Conservation (phyloP, 106 monocot genomes). For the Iris macrosiphon region DNA sequence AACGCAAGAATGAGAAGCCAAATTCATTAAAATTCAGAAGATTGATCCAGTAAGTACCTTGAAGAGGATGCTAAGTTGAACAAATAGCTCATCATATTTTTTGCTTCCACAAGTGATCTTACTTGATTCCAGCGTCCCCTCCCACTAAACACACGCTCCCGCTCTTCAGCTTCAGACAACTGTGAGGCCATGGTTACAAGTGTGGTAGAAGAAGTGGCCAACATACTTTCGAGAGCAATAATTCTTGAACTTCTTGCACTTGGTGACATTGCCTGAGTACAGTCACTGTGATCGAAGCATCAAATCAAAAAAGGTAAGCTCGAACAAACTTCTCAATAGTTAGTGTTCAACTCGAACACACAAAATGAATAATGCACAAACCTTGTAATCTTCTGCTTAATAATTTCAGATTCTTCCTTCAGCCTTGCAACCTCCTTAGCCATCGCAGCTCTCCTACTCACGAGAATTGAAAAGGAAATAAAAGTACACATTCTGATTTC, state of each 20-base stretch:
- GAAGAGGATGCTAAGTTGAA: constrained; percentile 70
- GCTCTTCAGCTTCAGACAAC: constrained; percentile 91
- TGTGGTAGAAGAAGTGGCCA: constrained; percentile 61
- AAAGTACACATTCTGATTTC: no score
- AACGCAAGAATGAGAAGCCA: no score
- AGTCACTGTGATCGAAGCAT: constrained; percentile 30
- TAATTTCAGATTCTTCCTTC: constrained; percentile 67
- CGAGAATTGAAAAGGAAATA: neutral
- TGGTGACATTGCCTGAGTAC: constrained; percentile 78
- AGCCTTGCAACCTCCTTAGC: constrained; percentile 77
- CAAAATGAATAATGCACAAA: constrained; percentile 8
- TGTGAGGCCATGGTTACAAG: constrained; percentile 92
- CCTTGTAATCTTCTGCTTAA: constrained; percentile 59
- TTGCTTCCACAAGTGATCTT: constrained; percentile 73
- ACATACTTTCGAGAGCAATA: constrained; percentile 88
- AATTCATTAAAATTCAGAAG: no score
- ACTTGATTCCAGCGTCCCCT: constrained; percentile 89
- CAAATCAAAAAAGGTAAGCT: neutral
- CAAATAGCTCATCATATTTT: constrained; percentile 75
- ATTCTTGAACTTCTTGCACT: constrained; percentile 90
- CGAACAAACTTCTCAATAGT: neutral
- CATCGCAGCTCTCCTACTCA: constrained; percentile 71
- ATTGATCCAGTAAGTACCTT: constrained; percentile 33
- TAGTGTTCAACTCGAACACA: neutral
- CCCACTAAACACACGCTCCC: constrained; percentile 61